Evolutionary conservation across 805 yeast genomes (phyloP), one percentile per base, ranked within the genome.

Genomic region (Monosporozyma aerobia): DNA sequence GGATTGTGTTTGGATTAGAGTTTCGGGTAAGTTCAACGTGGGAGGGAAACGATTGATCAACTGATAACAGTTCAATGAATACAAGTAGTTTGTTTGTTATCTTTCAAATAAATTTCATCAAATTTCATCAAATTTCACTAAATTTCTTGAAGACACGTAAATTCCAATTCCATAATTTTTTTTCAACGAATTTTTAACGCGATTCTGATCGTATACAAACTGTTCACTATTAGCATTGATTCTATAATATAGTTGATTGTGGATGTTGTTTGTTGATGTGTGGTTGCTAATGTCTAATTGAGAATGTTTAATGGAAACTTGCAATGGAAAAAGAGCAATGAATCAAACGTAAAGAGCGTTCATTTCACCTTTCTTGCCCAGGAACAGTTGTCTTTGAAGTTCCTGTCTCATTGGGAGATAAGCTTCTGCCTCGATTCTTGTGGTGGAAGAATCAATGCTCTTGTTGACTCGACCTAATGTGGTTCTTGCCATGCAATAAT

Each of bases 301-400:
- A 35, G 5, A 5, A n/a, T 7, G 1, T n/a, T 5, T 13, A 35
- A 11, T 9, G 39, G 39, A 5, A 35, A 13, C 14, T n/a, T 35
- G 39, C 11, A 35, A 35, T n/a, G 41, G 23, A 4, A 8, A 39
- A 14, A 5, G n/a, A 1, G 19, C 11, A 8, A 19, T 9, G 5
- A 2, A 40, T 40, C 44, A 40, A 19, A 49, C 39, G 29, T 63
- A 57, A 48, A 68, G 62, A 22, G 69, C 71, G 56, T 77, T 80
- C 77, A 84, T 76, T 65, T 85, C 90, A 3, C 83, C 77, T 61
- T 83, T 83, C 54, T 76, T 78, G 41, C 70, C 69, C 11, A 81
- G 71, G 49, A 77, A 71, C 62, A 83, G 59, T 48, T 82, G 83
- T 55, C 87, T 69, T 54, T 81, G 85, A 6, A 79, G 53, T 56